These are phyloP conservation scores for Dioscorea alata DNA, from an alignment of 106 monocot species.

Conservation along the genomic window DNA sequence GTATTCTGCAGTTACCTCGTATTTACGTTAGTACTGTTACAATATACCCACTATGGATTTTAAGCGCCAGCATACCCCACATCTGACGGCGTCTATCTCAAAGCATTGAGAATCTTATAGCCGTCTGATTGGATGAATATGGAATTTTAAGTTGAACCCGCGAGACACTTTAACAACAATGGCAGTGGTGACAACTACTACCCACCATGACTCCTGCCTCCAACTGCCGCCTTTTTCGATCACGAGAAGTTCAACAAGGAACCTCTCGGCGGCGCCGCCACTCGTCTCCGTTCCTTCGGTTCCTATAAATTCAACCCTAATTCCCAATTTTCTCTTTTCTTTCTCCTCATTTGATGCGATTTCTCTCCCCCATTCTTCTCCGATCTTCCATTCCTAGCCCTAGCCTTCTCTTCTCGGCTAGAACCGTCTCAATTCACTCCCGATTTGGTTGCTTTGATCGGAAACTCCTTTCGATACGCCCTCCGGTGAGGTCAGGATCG, in stretches of 20 bases:
- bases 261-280: too few relatives aligned
- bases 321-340: neutral
- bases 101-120: too few relatives aligned
- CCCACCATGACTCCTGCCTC: neutral
- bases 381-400: conserved; percentile 10
- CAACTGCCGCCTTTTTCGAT: too few relatives aligned
- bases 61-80: too few relatives aligned
- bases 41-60: too few relatives aligned
- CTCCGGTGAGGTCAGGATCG: neutral
- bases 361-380: conserved; percentile 8
- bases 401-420: neutral
- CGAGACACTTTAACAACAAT: neutral
- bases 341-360: conserved; percentile 20
- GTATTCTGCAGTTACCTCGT: too few relatives aligned
- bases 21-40: too few relatives aligned
- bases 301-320: too few relatives aligned
- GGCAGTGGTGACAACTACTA: conserved; percentile 8
- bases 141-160: neutral
- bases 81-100: too few relatives aligned
- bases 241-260: too few relatives aligned
- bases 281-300: too few relatives aligned
- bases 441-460: conserved; percentile 7
- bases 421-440: conserved; percentile 1
- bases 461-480: neutral
- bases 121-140: too few relatives aligned